Evolutionary conservation across 768 basidiomycete species (phyloP), one percentile per base, ranked within the genome.

Genomic region (Dictyophora rubrovolvata): DNA sequence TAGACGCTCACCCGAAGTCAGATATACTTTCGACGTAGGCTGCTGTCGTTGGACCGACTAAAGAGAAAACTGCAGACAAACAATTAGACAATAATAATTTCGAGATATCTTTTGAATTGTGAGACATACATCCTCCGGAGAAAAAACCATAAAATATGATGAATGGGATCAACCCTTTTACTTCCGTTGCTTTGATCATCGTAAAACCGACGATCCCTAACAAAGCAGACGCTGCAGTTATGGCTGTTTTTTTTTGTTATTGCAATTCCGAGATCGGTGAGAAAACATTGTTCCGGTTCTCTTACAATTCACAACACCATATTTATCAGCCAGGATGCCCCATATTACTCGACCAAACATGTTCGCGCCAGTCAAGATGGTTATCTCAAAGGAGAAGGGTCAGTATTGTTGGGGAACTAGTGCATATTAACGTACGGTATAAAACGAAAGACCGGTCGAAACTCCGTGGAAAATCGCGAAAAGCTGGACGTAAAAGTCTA

Each of bases 401-500:
- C 3, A 35, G 33, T 9, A 34, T 56, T 1, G 21, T 4, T 9
- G 20, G 34, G 17, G n/a, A n/a, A n/a, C 12, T 28, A 3, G 28
- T 2, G 7, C 28, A 28, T 28, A 28, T 28, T 37, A 12, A 67
- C 70, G 33, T 59, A 83, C 83, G 28, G 76, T 75, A 60, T 83
- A 83, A 60, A 85, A 84, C 0, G 83, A 78, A 5, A 84, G 69
- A n/a, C 66, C 69, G 9, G 73, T 66, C 12, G 70, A 66, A 37
- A 80, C 71, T 0, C 77, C 75, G 58, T 79, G 79, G 51, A 72
- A 68, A 23, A 79, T 70, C 0, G 81, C 73, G 58, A 79, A 75
- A 14, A 83, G 67, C 62, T 85, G 83, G 8, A 83, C 62, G 65
- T 79, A 84, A 67, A 81, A 83, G 16, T 80, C 70, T 0, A 81